A percentile compares a stretch with the other conserved stretches of the same genome.
Conservation (phyloP, 805 yeast genomes). For the Candida boleticola region DNA sequence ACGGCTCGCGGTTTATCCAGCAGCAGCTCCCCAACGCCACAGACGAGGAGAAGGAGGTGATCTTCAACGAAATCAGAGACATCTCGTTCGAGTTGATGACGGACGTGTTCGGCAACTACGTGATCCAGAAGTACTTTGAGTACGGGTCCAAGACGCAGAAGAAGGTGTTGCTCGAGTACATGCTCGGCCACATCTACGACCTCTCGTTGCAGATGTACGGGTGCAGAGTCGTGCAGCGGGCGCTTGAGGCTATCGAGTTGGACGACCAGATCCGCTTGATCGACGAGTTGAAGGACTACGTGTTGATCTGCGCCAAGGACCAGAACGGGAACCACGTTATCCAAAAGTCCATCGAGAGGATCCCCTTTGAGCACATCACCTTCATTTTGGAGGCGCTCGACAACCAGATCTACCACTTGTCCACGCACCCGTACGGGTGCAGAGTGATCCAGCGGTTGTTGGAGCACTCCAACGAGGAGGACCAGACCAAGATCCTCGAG, state of each 20-base stretch:
- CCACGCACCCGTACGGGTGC: conserved; percentile 97
- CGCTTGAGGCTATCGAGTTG: conserved; percentile 67
- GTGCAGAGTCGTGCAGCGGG: conserved; percentile 94
- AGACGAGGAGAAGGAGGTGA: conserved; percentile 70
- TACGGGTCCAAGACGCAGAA: conserved; percentile 70
- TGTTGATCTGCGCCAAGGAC: conserved; percentile 63
- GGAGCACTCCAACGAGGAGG: conserved; percentile 68
- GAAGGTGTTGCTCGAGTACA: conserved; percentile 60
- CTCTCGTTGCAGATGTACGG: conserved; percentile 95
- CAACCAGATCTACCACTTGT: conserved; percentile 74
- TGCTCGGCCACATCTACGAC: conserved; percentile 71
- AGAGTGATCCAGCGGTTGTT: conserved; percentile 91
- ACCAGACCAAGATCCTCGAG: conserved; percentile 63
- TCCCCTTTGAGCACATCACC: conserved; percentile 67
- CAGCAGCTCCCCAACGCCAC: conserved; percentile 68
- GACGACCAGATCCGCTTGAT: conserved; percentile 68
- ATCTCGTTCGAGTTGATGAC: conserved; percentile 79
- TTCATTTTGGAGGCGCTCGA: conserved; percentile 73
- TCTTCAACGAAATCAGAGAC: conserved; percentile 80
- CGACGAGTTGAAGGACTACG: conserved; percentile 68
- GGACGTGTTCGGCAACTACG: conserved; percentile 97
- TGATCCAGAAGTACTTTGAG: conserved; percentile 91
- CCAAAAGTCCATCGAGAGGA: conserved; percentile 87
- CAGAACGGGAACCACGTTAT: conserved; percentile 98
- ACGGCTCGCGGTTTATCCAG: conserved; percentile 95